These are phyloP conservation scores for Pharnaceum exiguum DNA, from an alignment of 148 eudicot species.

Conservation along the genomic window DNA sequence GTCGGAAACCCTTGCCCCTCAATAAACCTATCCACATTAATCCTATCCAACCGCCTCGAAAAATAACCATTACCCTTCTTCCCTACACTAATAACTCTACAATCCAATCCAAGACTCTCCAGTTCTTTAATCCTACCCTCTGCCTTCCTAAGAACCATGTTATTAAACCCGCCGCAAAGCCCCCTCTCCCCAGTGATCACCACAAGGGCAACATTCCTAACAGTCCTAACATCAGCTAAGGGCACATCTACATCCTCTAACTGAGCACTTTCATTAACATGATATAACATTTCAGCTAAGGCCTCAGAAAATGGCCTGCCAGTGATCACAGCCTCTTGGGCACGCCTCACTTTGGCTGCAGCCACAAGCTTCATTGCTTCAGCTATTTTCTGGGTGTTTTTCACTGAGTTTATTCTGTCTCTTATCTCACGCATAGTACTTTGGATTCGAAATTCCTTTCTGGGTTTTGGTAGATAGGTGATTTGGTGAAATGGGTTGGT, in stretches of 20 bases:
- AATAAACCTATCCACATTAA: constrained; percentile 44
- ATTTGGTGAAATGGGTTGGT: constrained; percentile 20
- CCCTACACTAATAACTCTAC: constrained; percentile 60
- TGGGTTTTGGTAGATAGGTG: constrained; percentile 15
- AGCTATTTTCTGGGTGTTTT: constrained; percentile 65
- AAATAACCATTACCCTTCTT: constrained; percentile 72
- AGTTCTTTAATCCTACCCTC: constrained; percentile 53
- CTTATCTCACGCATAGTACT: constrained; percentile 38
- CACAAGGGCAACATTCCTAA: constrained; percentile 59
- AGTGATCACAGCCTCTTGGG: constrained; percentile 65
- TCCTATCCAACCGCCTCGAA: constrained; percentile 16
- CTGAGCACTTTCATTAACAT: constrained; percentile 44
- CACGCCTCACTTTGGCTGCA: constrained; percentile 69
- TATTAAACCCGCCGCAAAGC: constrained; percentile 77
- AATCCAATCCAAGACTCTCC: constrained; percentile 40
- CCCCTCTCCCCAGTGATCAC: constrained; percentile 69
- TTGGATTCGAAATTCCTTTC: constrained; percentile 18
- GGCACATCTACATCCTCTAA: constrained; percentile 63
- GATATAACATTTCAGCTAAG: constrained; percentile 42
- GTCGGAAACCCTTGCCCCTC: constrained; percentile 54
- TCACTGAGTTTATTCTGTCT: constrained; percentile 50
- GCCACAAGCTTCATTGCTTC: constrained; percentile 81
- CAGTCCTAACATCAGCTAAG: constrained; percentile 48
- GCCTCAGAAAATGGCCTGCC: constrained; percentile 63
- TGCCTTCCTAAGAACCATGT: constrained; percentile 42